Conservation (phyloP, 192 early-diverging fungal genomes). For the Backusella morwellensis region DNA sequence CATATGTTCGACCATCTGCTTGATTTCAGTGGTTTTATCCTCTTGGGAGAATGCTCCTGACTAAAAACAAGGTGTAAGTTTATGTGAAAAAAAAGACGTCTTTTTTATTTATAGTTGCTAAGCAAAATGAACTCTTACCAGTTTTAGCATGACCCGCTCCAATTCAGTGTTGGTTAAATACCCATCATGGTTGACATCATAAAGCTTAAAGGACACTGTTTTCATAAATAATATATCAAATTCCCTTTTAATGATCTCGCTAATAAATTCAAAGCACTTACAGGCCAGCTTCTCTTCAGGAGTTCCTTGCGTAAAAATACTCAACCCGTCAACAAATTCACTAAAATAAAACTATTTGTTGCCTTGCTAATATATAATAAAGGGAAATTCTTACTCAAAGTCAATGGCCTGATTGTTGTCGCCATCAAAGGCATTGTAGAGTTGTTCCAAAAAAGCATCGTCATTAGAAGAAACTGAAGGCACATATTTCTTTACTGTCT, state of each 20-base stretch:
- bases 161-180: constrained; percentile 71
- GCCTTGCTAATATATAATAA: neutral
- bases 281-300: constrained; percentile 54
- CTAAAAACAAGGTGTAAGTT: constrained; percentile 8
- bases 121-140: constrained; percentile 49
- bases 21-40: constrained; percentile 65
- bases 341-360: constrained; percentile 15
- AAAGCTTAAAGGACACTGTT: constrained; percentile 74
- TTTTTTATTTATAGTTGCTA: neutral
- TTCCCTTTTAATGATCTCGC: neutral
- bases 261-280: constrained; percentile 2
- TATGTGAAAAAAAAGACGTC: neutral
- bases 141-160: constrained; percentile 67
- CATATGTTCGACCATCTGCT: constrained; percentile 63
- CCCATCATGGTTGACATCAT: constrained; percentile 78
- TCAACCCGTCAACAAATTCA: constrained; percentile 61
- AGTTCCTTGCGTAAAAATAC: constrained; percentile 72
- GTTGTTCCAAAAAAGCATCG: constrained; percentile 70
- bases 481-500: constrained; percentile 57
- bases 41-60: constrained; percentile 51
- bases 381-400: constrained; percentile 43
- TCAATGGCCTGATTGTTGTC: constrained; percentile 62
- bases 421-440: constrained; percentile 77
- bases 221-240: neutral
- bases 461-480: constrained; percentile 55